Evolutionary conservation across 305 asterid species (phyloP), one percentile per base, ranked within the genome.

Genomic region (Solanum chacoense): DNA sequence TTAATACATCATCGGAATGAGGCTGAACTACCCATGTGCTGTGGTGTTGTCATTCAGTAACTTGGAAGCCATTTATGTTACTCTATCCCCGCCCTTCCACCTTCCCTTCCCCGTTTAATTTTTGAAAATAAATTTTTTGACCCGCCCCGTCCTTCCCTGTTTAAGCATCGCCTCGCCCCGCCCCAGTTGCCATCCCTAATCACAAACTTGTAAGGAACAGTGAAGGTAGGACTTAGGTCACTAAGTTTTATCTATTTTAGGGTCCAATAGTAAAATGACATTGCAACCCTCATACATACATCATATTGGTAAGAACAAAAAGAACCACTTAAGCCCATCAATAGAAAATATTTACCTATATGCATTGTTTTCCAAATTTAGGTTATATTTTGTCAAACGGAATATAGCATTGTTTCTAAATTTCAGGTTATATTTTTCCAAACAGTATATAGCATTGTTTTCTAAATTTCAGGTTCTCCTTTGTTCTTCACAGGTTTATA

Each of bases 401-500:
- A 37, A 8, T 79, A 38, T 38, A 38, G 37, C 26, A 40, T 42
- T 80, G 85, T 38, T 42, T 40, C 37, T 6, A 8, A 26, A 40
- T 40, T 80, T 42, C 37, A 42, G 85, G 36, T 80, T 38, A 26
- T 40, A 80, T 80, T 40, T 79, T 79, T 16, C 22, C 10, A 4
- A 40, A 37, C 6, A 20, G 67, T 79, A 42, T 40, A 42, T 80
- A 40, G 69, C 16, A 24, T 38, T 78, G 69, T 42, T 80, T 80
- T 38, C 85, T 40, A 79, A 38, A 38, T 67, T 86, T 72, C 72
- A 71, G 40, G 84, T 31, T 87, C 84, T 73, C 32, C 14, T 73
- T 73, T 73, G 84, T 75, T 79, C 55, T 80, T 88, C 89, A 91
- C 94, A 96, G 98, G 93, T 88, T 42, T 94, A 95, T 88, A 88